Conservation (phyloP, 192 early-diverging fungal species). For the Entophlyctis luteolus region DNA sequence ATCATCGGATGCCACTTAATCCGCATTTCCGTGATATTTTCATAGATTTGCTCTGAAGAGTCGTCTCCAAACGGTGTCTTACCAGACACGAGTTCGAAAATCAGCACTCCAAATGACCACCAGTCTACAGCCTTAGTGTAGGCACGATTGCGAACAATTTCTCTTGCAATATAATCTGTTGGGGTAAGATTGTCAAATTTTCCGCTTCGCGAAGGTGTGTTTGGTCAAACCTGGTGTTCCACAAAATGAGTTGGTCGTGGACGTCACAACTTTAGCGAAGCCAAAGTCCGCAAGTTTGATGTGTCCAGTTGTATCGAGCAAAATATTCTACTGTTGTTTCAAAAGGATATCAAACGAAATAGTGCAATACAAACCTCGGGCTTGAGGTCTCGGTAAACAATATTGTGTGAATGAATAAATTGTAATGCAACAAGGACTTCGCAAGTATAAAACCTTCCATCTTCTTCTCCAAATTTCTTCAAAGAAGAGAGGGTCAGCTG, state of each 20-base stretch:
- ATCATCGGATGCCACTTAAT: constrained; percentile 44
- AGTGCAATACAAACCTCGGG: constrained; percentile 45
- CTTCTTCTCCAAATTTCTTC: constrained; percentile 66
- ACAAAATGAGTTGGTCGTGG: constrained; percentile 89
- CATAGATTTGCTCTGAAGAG: constrained; percentile 44
- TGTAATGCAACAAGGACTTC: constrained; percentile 71
- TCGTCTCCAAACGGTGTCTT: constrained; percentile 81
- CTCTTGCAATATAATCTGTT: constrained; percentile 95
- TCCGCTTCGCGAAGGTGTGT: no score
- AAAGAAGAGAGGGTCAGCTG: neutral
- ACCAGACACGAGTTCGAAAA: constrained; percentile 75
- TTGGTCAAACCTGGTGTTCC: no score
- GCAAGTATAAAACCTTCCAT: constrained; percentile 69
- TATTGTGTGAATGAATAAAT: constrained; percentile 69
- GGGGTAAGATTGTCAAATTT: no score
- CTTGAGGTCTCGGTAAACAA: constrained; percentile 77
- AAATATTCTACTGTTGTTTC: constrained; percentile 73
- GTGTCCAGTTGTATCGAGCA: constrained; percentile 93
- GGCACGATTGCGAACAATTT: constrained; percentile 77
- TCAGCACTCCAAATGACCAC: constrained; percentile 95
- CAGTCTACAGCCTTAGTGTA: constrained; percentile 95
- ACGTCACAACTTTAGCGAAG: constrained; percentile 90
- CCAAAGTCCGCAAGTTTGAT: constrained; percentile 95
- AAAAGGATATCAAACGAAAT: neutral
- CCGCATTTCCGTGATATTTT: constrained; percentile 43